Percentiles rank a stretch among this genome's conserved stretches.
These are phyloP conservation scores for Talaromyces sp. DNA, from an alignment of 2,329 filamentous ascomycete genomes.

Conservation along the genomic window DNA sequence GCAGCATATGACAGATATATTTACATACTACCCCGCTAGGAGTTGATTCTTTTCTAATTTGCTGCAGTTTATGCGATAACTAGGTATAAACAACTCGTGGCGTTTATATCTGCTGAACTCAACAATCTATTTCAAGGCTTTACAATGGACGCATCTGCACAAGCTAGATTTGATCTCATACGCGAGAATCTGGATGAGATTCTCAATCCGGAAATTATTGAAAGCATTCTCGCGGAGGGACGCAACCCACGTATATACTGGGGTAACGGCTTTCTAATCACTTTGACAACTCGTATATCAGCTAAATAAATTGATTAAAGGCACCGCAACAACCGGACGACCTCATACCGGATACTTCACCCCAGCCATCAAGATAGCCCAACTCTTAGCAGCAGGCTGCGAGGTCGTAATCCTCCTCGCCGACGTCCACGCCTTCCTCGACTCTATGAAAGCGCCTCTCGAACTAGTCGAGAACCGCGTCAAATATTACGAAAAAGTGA, in stretches of 20 bases:
- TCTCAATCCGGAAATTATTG: constrained; percentile 64
- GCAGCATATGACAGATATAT: background rate
- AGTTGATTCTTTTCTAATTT: background rate
- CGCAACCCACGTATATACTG: constrained; percentile 35
- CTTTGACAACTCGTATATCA: background rate
- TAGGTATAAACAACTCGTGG: no score
- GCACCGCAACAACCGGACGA: constrained; percentile 76
- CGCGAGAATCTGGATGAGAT: constrained; percentile 77
- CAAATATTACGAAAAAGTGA: constrained; percentile 77
- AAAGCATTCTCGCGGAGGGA: constrained; percentile 31
- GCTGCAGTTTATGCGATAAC: no score
- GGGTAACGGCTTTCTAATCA: constrained; percentile 25
- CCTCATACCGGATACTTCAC: constrained; percentile 91
- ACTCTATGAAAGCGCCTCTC: constrained; percentile 70
- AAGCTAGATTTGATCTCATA: constrained; percentile 71
- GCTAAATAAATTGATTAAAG: constrained; percentile 17
- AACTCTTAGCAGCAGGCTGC: constrained; percentile 81
- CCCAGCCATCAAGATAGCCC: constrained; percentile 82
- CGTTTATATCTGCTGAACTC: no score
- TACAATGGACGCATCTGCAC: constrained; percentile 24
- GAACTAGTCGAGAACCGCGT: constrained; percentile 81
- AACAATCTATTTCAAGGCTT: no score
- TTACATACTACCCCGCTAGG: background rate
- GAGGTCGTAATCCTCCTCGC: constrained; percentile 73
- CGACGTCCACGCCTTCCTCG: constrained; percentile 60